phyloP scores from a whole-genome alignment of 441 rosid genomes.

The Syzygium syzygioides region DNA sequence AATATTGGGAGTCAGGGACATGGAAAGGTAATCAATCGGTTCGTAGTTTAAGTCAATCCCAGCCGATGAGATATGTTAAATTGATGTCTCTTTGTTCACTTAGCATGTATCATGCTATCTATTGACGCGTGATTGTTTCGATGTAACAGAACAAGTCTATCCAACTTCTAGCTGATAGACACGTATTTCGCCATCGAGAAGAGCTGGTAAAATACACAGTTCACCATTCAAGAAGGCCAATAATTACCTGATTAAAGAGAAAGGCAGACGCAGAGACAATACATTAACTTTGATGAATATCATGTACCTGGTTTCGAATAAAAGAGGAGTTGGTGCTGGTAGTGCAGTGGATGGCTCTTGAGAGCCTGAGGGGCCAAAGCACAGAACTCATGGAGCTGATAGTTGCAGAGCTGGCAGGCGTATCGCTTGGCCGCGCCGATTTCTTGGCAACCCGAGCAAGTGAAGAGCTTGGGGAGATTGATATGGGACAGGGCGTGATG shows the following conservation, averaged over 20 bases:
- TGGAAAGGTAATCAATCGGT: background rate
- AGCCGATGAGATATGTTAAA: background rate
- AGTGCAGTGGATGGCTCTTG: constrained; percentile 65
- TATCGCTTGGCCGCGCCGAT: background rate
- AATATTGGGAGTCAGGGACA: background rate
- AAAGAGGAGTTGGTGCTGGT: constrained; percentile 62
- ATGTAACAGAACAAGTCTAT: background rate
- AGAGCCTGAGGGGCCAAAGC: constrained; percentile 60
- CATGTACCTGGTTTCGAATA: constrained; percentile 56
- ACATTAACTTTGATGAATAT: background rate
- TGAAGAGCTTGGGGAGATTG: background rate
- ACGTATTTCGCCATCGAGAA: background rate
- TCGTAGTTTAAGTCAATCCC: background rate
- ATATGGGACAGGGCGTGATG: background rate
- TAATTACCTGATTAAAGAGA: background rate
- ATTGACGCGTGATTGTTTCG: background rate
- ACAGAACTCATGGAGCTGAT: constrained; percentile 23
- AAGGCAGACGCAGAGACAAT: background rate
- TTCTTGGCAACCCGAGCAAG: background rate
- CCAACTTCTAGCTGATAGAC: background rate
- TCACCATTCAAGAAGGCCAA: background rate
- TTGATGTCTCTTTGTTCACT: background rate
- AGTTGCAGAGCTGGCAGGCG: background rate
- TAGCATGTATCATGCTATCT: background rate
- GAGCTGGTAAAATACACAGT: background rate